A percentile compares a stretch with the other conserved stretches of the same genome.
Evolutionary conservation across 495 filamentous ascomycete genomes (phyloP).

Genomic region (Podospora tetraspora): DNA sequence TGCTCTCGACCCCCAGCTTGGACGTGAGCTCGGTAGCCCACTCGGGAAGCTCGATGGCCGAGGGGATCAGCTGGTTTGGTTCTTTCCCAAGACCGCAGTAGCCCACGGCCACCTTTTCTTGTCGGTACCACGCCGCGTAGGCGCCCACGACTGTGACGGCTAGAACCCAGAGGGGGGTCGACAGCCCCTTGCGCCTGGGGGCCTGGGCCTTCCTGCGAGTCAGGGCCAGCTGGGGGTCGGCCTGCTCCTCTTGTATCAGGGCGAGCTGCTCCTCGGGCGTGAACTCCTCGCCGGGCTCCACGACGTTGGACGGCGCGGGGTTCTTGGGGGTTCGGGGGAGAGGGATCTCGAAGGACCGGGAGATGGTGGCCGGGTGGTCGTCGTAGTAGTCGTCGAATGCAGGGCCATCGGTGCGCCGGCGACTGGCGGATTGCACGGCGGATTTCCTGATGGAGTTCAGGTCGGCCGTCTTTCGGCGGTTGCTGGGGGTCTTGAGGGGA

Average conservation of each 20-base stretch:
- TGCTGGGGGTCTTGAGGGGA: conserved; percentile 36
- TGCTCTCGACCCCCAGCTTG: conserved; percentile 39
- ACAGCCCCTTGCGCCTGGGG: conserved; percentile 22
- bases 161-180: conserved; percentile 60
- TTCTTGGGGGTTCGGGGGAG: conserved; percentile 24
- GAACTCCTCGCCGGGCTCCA: conserved; percentile 81
- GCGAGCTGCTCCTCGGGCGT: conserved; percentile 84
- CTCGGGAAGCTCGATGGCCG: conserved; percentile 39
- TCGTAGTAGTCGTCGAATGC: conserved; percentile 21
- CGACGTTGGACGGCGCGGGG: conserved; percentile 16
- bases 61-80: conserved; percentile 41
- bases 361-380: conserved; percentile 23
- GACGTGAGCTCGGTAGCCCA: conserved; percentile 37
- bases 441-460: conserved; percentile 22
- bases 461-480: conserved; percentile 36
- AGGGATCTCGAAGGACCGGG: conserved; percentile 48
- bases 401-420: conserved; percentile 34
- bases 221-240: conserved; percentile 25
- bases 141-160: conserved; percentile 60
- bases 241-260: conserved; percentile 55
- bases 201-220: conserved; percentile 21
- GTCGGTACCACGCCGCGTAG: conserved; percentile 78
- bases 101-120: conserved; percentile 90
- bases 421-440: conserved; percentile 28
- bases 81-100: conserved; percentile 84